Evolutionary conservation across 495 filamentous ascomycete species (phyloP), one percentile per base, ranked within the genome.

Genomic region (Xylaria intraflava): DNA sequence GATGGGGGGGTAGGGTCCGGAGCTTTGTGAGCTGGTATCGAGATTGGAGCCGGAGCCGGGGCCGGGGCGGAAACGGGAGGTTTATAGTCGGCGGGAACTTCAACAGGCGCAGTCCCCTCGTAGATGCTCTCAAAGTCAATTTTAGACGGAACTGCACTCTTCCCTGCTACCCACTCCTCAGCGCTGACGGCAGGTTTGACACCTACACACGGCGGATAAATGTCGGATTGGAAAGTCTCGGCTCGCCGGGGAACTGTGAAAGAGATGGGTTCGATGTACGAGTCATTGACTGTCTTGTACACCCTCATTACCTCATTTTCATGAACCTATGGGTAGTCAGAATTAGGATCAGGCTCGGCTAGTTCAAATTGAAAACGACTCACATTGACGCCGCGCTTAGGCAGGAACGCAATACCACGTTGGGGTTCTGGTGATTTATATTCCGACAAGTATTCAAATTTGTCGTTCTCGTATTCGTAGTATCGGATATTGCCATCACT

Each of bases 401-500:
- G 94, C 62, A 98, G 70, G 69, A 98, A 98, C 2, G 90, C 94
- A 62, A 98, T 77, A 57, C 93, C 93, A 60, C 93, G 82, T 75
- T 98, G 93, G 22, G 93, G 93, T 56, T 98, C 93, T 16, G 74
- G 73, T 5, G 93, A 97, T 72, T 96, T 95, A 77, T 97, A 93
- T 66, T 97, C 91, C 20, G 90, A 90, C 22, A 98, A 72, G 69
- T 84, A 93, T 66, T 97, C 93, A 67, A 98, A 95, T 70, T 95
- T 96, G 77, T 96, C 90, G 66, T 97, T 90, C 59, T 91, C 87
- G 57, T 94, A 90, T 69, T 98, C 93, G 67, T 87, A 98, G 72
- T 98, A 98, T 35, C 92, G 90, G 59, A 98, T 98, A 69, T 97
- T 98, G 59, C 93, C 93, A 62, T 98, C 93, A 71, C 90, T 95